A percentile compares a stretch with the other conserved stretches of the same genome.
Evolutionary conservation across 352 stramenopile genomes (phyloP).

Genomic region (Globisporangium mamillatum): DNA sequence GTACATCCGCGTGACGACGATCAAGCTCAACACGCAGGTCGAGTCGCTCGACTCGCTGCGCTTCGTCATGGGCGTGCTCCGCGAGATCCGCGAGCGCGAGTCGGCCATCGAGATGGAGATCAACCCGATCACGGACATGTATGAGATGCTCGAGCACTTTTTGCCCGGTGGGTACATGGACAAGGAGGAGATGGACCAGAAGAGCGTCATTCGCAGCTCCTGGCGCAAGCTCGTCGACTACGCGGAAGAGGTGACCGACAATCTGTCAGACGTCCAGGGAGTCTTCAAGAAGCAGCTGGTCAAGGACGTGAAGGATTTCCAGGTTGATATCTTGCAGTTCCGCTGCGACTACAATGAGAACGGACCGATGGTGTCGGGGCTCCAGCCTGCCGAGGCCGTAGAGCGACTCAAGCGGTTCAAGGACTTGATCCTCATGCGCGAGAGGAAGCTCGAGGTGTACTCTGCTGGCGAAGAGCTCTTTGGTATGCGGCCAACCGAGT

Average conservation of each 20-base stretch:
- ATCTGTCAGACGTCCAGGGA: slow-evolving; percentile 78
- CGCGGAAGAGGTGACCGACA: slow-evolving; percentile 87
- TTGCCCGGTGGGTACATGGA: slow-evolving; percentile 84
- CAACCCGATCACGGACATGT: slow-evolving; percentile 88
- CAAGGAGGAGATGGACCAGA: slow-evolving; percentile 90
- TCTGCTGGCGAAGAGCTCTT: slow-evolving; percentile 88
- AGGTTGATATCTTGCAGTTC: slow-evolving; percentile 65
- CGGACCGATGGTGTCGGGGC: slow-evolving; percentile 69
- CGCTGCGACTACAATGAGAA: slow-evolving; percentile 62
- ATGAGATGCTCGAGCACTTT: slow-evolving; percentile 88
- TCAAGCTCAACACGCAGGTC: slow-evolving; percentile 62
- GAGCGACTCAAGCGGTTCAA: slow-evolving; percentile 86
- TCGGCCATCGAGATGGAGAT: slow-evolving; percentile 89
- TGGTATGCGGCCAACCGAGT: slow-evolving; percentile 73
- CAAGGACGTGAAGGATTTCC: slow-evolving; percentile 85
- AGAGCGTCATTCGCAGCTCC: slow-evolving; percentile 74
- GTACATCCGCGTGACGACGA: slow-evolving; percentile 76
- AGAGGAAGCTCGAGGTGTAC: slow-evolving; percentile 88
- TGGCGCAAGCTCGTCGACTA: slow-evolving; percentile 90
- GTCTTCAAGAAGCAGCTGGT: slow-evolving; percentile 91
- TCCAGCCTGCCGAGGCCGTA: slow-evolving; percentile 78
- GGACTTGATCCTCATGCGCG: slow-evolving; percentile 67
- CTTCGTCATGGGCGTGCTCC: slow-evolving; percentile 83
- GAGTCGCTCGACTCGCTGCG: slow-evolving; percentile 73
- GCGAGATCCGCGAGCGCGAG: slow-evolving; percentile 83